Evolutionary conservation across 2,329 filamentous ascomycete genomes (phyloP), one percentile per base, ranked within the genome.

Genomic region (Colletotrichum limetticola): DNA sequence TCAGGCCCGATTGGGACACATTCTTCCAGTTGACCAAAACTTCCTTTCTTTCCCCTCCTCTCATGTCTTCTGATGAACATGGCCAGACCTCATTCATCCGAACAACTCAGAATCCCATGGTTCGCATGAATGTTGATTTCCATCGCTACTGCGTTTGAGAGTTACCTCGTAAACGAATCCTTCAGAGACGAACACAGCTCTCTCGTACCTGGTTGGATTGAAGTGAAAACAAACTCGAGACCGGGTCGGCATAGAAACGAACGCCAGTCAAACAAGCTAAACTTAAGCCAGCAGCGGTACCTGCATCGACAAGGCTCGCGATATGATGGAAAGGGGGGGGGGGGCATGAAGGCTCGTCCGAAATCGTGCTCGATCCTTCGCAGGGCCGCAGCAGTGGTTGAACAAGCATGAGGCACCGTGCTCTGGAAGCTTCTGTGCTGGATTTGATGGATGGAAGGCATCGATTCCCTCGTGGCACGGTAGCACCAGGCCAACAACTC

Each of bases 391-490:
- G 42, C 42, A 49, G 19, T 11, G 42, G 19, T 49, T 16, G 7
- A 28, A 30, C n/a, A n/a, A 3, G 42, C 19, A 35, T 53, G n/a
- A 26, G 22, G 22, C n/a, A 8, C 26, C 8, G 19, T n/a, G 16
- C 19, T 32, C 26, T 12, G 32, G 28, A 55, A 55, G 46, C n/a
- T 52, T 42, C 32, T 16, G 35, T 35, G 32, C 56, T 52, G 63
- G 56, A 26, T 26, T 16, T 4, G 26, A 11, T 42, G 32, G 24
- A 35, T 42, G 19, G 7, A 7, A 16, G 37, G 37, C 37, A 2
- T 16, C 37, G 37, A 42, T 16, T 46, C 35, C 56, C 64, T 68
- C 64, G 64, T 71, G 57, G 68, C 35, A 49, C 19, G 28, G 64
- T 62, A 26, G 35, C 65, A 68, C 42, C 53, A 58, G 32, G 32